Conservation (phyloP, 257 asterid species). For the Ilex aquifolium region DNA sequence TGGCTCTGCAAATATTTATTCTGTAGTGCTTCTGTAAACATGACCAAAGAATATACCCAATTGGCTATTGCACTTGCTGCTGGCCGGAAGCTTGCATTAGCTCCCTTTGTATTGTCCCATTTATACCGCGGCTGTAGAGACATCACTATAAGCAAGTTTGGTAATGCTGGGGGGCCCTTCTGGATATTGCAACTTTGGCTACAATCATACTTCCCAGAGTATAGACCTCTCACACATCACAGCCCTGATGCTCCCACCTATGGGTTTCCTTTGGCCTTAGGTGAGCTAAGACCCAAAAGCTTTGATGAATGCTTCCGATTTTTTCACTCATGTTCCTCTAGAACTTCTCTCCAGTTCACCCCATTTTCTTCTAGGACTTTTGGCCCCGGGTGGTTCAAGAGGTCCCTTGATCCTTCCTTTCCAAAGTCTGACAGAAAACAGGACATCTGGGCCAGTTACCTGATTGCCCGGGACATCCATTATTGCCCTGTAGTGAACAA, state of each 20-base stretch:
- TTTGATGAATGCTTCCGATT: conserved; percentile 9
- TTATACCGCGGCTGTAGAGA: conserved; percentile 7
- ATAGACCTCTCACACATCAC: neutral
- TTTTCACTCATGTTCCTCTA: conserved; percentile 6
- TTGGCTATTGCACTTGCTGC: conserved; percentile 7
- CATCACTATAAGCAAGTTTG: neutral
- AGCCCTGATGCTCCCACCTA: neutral
- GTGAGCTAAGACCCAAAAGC: conserved; percentile 9
- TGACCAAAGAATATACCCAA: conserved; percentile 7
- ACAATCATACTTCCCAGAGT: conserved; percentile 14
- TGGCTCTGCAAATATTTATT: conserved; percentile 12
- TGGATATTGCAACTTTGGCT: conserved; percentile 16
- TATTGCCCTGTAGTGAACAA: neutral
- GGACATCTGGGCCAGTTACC: conserved; percentile 12
- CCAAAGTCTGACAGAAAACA: conserved; percentile 6
- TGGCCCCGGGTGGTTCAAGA: conserved; percentile 17
- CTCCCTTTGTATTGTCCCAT: conserved; percentile 10
- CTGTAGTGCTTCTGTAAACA: conserved; percentile 5
- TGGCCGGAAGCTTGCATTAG: conserved; percentile 14
- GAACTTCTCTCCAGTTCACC: conserved; percentile 7
- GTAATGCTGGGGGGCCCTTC: conserved; percentile 1
- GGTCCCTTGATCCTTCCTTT: conserved; percentile 13
- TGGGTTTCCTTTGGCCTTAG: conserved; percentile 9
- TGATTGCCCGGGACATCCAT: conserved; percentile 11
- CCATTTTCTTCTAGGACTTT: conserved; percentile 2